Evolutionary conservation across 1,284 basidiomycete genomes (phyloP).

Genomic region (Veloboletus limbatus): DNA sequence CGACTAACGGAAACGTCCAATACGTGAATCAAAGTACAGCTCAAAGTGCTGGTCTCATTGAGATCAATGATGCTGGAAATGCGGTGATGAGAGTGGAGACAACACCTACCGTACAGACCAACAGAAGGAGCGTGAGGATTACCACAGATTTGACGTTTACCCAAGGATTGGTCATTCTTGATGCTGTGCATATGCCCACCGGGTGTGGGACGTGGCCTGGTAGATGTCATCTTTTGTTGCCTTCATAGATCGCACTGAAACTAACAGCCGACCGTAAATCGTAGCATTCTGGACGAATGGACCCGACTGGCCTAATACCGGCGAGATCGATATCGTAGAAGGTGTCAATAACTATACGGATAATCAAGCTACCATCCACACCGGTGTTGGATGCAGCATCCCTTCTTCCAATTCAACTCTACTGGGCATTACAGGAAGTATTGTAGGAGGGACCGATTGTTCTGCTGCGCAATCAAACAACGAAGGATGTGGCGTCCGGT

Average conservation of each 20-base stretch:
- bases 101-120: constrained; percentile 61
- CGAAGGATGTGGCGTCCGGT: constrained; percentile 66
- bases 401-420: constrained; percentile 46
- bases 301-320: constrained; percentile 69
- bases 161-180: constrained; percentile 74
- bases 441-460: constrained; percentile 70
- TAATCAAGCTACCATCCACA: constrained; percentile 81
- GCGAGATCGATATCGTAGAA: constrained; percentile 88
- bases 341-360: constrained; percentile 75
- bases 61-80: constrained; percentile 66
- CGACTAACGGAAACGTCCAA: constrained; percentile 71
- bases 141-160: constrained; percentile 57
- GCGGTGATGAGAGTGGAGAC: constrained; percentile 85
- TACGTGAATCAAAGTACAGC: constrained; percentile 58
- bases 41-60: constrained; percentile 47
- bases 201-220: constrained; percentile 86
- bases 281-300: constrained; percentile 56
- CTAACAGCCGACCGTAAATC: constrained; percentile 13
- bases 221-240: constrained; percentile 31
- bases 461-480: constrained; percentile 65
- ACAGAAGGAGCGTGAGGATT: constrained; percentile 75
- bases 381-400: constrained; percentile 67
- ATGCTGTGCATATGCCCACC: constrained; percentile 86
- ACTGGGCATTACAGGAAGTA: constrained; percentile 55
- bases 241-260: constrained; percentile 27